phyloP scores from a whole-genome alignment of 176 grass and related monocot species.

The Tillandsia fasciculata region DNA sequence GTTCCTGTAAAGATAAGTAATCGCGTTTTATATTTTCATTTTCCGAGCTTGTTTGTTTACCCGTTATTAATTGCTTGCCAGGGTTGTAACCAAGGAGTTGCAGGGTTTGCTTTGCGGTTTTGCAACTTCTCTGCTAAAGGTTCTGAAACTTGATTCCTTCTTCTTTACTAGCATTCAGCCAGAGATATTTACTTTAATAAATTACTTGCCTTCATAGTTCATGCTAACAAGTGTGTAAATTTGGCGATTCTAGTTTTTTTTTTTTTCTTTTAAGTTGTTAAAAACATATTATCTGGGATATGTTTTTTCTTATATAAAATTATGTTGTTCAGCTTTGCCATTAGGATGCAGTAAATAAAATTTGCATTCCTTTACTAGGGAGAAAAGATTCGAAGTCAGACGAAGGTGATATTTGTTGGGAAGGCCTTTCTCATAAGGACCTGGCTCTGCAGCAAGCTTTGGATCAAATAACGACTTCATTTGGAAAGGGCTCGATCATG shows the following conservation, averaged over 20 bases:
- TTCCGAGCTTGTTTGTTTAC: too few relatives aligned
- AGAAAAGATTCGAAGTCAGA: conserved; percentile 57
- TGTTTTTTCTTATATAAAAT: not conserved
- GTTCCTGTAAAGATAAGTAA: too few relatives aligned
- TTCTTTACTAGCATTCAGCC: not conserved
- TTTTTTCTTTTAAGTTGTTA: too few relatives aligned
- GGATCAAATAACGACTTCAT: conserved; percentile 78
- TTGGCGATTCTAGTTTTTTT: too few relatives aligned
- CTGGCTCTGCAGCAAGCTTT: conserved; percentile 84
- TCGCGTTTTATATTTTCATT: too few relatives aligned
- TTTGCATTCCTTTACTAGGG: conserved; percentile 27
- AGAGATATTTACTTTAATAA: not conserved
- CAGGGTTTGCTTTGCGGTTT: conserved; percentile 35
- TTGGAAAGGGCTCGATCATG: conserved; percentile 94
- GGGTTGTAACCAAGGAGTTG: conserved; percentile 50
- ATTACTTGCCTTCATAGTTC: not conserved
- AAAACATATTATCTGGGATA: too few relatives aligned
- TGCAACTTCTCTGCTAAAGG: conserved; percentile 76
- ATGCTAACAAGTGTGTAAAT: too few relatives aligned
- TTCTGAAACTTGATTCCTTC: conserved; percentile 19
- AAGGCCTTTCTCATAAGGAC: conserved; percentile 81
- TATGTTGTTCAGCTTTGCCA: too few relatives aligned
- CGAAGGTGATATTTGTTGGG: conserved; percentile 53
- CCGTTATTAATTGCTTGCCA: conserved; percentile 12
- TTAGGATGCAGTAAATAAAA: not conserved